These are phyloP conservation scores for Peniophora sp. DNA, from an alignment of 1,284 basidiomycete genomes.

Conservation along the genomic window DNA sequence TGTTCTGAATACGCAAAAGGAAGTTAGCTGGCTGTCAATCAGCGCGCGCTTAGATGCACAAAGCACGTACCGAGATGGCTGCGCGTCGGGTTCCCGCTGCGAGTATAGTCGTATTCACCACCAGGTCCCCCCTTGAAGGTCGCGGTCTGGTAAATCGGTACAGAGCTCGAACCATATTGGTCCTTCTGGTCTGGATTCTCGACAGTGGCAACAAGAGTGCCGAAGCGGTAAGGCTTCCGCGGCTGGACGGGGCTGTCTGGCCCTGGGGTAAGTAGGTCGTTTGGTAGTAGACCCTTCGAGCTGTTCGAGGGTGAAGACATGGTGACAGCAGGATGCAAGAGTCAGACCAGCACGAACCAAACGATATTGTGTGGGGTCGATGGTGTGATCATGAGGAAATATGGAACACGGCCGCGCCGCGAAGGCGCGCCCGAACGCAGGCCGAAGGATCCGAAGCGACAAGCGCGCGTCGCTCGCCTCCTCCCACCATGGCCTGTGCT, in stretches of 20 bases:
- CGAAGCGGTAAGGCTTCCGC: slow-evolving; percentile 71
- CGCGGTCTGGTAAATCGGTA: slow-evolving; percentile 96
- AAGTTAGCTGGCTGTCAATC: not conserved
- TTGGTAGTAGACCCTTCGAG: slow-evolving; percentile 10
- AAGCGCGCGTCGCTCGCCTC: too few species aligned
- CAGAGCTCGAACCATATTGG: slow-evolving; percentile 89
- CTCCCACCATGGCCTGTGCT: too few species aligned
- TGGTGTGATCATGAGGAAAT: too few species aligned
- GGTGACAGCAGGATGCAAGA: too few species aligned
- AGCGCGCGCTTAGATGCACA: not conserved
- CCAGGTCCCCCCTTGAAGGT: slow-evolving; percentile 91
- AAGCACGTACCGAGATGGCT: slow-evolving; percentile 74
- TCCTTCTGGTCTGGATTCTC: slow-evolving; percentile 83
- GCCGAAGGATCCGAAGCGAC: too few species aligned
- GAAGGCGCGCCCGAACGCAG: too few species aligned
- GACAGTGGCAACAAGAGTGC: slow-evolving; percentile 87
- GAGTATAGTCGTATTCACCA: slow-evolving; percentile 88
- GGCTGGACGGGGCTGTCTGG: slow-evolving; percentile 62
- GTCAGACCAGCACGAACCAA: too few species aligned
- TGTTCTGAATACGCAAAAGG: slow-evolving; percentile 51
- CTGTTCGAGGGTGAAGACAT: not conserved
- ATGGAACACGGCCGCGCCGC: too few species aligned
- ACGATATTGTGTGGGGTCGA: too few species aligned
- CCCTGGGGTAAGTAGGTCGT: slow-evolving; percentile 64
- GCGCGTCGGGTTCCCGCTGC: slow-evolving; percentile 95